phyloP scores from a whole-genome alignment of 352 stramenopile genomes.

The Phytophthora sp. region DNA sequence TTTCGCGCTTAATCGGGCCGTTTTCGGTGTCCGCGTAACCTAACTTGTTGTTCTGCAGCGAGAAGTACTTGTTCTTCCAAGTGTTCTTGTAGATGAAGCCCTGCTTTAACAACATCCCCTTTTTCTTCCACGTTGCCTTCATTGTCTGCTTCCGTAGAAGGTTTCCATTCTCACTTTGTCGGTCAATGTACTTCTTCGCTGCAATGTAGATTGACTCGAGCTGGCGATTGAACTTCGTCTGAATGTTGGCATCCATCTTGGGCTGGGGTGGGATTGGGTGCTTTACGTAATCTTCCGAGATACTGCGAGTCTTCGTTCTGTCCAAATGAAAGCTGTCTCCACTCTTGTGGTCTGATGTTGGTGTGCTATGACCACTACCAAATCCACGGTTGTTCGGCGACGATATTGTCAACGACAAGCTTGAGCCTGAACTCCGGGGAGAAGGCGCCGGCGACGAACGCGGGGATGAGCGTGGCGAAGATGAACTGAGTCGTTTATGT shows the following conservation, averaged over 20 bases:
- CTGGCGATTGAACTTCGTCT: slow-evolving; percentile 81
- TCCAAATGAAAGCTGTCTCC: slow-evolving; percentile 62
- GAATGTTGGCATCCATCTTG: slow-evolving; percentile 88
- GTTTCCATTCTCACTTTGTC: slow-evolving; percentile 66
- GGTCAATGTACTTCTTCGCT: slow-evolving; percentile 87
- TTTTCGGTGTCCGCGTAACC: slow-evolving; percentile 83
- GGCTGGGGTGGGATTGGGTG: slow-evolving; percentile 57
- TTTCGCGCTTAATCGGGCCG: slow-evolving; percentile 86
- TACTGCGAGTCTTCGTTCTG: slow-evolving; percentile 65
- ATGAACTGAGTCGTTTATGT: slow-evolving; percentile 78
- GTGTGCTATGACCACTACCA: slow-evolving; percentile 68
- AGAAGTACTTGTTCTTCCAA: slow-evolving; percentile 90
- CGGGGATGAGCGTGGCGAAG: slow-evolving; percentile 70
- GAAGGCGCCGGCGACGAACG: slow-evolving; percentile 66
- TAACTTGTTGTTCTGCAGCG: slow-evolving; percentile 88
- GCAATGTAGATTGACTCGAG: slow-evolving; percentile 87
- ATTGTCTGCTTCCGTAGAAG: slow-evolving; percentile 67
- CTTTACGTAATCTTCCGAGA: slow-evolving; percentile 82
- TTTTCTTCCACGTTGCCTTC: slow-evolving; percentile 91
- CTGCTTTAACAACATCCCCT: slow-evolving; percentile 86
- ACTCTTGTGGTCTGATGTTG: slow-evolving; percentile 66
- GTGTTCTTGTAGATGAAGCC: slow-evolving; percentile 92
- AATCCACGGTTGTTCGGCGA: slow-evolving; percentile 74
- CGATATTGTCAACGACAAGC: slow-evolving; percentile 75
- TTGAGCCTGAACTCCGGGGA: slow-evolving; percentile 43